Conservation (phyloP, 139 green algal genomes). For the Yamagishiella unicocca region DNA sequence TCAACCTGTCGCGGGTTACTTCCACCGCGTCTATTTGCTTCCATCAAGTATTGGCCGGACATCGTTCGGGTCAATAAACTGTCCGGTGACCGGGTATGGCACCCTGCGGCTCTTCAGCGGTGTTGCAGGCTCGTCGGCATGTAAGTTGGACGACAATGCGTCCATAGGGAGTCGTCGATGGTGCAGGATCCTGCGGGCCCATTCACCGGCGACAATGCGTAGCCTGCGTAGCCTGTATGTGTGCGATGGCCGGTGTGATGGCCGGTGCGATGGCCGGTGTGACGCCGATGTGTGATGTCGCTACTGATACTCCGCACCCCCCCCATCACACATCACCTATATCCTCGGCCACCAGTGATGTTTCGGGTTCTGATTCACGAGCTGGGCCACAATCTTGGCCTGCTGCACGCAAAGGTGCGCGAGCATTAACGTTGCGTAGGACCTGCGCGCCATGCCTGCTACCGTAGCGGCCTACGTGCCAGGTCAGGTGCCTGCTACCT, state of each 20-base stretch:
- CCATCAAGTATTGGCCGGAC: neutral
- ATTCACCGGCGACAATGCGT: neutral
- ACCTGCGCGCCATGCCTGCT: too few species aligned
- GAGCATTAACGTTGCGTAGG: too few species aligned
- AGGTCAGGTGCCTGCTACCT: too few species aligned
- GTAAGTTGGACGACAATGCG: too few species aligned
- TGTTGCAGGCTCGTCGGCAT: too few species aligned
- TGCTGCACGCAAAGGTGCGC: neutral
- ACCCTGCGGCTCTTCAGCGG: neutral
- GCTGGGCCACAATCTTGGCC: constrained; percentile 9
- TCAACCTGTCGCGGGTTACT: neutral
- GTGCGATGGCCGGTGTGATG: too few species aligned
- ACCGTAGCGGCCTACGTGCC: too few species aligned
- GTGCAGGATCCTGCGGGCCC: too few species aligned
- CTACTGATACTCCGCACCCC: neutral
- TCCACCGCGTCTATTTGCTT: neutral
- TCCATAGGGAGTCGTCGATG: neutral
- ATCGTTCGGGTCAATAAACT: neutral
- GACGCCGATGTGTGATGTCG: too few species aligned
- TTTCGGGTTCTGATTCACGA: neutral
- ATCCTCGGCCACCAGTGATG: neutral
- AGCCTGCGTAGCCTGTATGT: neutral
- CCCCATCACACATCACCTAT: neutral
- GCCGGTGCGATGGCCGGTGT: too few species aligned
- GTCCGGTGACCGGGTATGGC: neutral